Evolutionary conservation across 2,329 filamentous ascomycete genomes (phyloP).

Genomic region (Trichoderma semiorbis): DNA sequence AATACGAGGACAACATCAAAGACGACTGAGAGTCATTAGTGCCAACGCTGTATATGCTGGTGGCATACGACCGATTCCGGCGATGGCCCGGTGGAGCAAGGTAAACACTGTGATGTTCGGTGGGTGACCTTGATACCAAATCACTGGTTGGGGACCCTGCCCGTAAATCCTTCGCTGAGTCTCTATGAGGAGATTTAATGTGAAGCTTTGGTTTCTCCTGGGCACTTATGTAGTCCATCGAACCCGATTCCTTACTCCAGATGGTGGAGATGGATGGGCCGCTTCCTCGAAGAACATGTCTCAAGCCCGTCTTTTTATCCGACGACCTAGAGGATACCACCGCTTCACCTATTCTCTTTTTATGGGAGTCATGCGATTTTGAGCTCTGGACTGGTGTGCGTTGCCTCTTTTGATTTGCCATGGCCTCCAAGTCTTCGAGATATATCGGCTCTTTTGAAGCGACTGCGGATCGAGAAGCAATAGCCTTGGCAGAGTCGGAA

Average conservation of each 20-base stretch:
- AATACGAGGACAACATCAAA: slow-evolving; percentile 48
- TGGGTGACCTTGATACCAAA: slow-evolving; percentile 44
- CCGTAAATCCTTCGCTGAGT: slow-evolving; percentile 29
- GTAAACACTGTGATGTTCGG: slow-evolving; percentile 23
- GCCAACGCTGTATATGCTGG: slow-evolving; percentile 59
- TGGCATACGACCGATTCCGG: slow-evolving; percentile 34
- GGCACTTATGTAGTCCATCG: neutral
- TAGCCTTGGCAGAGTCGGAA: neutral
- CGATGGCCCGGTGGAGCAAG: slow-evolving; percentile 26
- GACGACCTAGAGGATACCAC: slow-evolving; percentile 19
- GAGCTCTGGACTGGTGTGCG: slow-evolving; percentile 34
- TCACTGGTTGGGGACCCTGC: slow-evolving; percentile 39
- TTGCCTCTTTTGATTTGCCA: slow-evolving; percentile 46
- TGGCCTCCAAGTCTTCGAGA: slow-evolving; percentile 7
- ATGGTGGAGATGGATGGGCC: slow-evolving; percentile 46
- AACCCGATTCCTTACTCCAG: slow-evolving; percentile 44
- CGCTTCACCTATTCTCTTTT: slow-evolving; percentile 26
- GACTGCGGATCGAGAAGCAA: slow-evolving; percentile 16
- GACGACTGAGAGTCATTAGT: slow-evolving; percentile 56
- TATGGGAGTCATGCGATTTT: slow-evolving; percentile 8
- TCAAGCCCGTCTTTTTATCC: slow-evolving; percentile 30
- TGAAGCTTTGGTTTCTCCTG: neutral
- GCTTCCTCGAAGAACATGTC: slow-evolving; percentile 51
- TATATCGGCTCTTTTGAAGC: slow-evolving; percentile 22
- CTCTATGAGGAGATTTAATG: slow-evolving; percentile 19